Evolutionary conservation across 331 rosid genomes (phyloP).

Genomic region (Rhamnella rubrinervis): DNA sequence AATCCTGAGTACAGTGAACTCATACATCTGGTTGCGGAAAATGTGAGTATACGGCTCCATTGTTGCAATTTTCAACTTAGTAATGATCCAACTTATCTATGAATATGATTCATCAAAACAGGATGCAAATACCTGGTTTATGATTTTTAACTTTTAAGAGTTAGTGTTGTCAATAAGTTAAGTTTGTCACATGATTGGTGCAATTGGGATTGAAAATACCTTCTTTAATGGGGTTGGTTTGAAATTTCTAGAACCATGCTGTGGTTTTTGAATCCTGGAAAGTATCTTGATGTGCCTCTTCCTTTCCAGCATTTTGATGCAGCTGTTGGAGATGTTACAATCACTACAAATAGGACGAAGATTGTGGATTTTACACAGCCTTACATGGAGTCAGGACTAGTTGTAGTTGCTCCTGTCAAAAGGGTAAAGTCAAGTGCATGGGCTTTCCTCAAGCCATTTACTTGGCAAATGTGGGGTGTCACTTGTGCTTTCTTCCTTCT

Average conservation of each 20-base stretch:
- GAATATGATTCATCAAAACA: slow-evolving; percentile 1
- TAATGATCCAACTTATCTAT: background rate
- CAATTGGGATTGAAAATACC: background rate
- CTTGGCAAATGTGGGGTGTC: slow-evolving; percentile 57
- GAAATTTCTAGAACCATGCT: background rate
- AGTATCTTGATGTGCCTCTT: slow-evolving; percentile 15
- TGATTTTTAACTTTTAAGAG: slow-evolving; percentile 8
- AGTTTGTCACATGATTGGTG: background rate
- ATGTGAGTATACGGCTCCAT: slow-evolving; percentile 59
- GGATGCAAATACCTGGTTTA: slow-evolving; percentile 11
- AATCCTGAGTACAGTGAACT: slow-evolving; percentile 52
- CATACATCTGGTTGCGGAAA: slow-evolving; percentile 48
- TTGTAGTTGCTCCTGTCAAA: slow-evolving; percentile 50
- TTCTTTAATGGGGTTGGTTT: background rate
- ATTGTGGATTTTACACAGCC: slow-evolving; percentile 75
- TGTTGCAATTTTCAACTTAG: background rate
- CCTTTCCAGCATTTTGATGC: slow-evolving; percentile 63
- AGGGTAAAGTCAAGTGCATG: slow-evolving; percentile 62
- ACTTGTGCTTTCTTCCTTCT: slow-evolving; percentile 66
- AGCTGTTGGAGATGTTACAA: slow-evolving; percentile 64
- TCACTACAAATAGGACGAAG: slow-evolving; percentile 60
- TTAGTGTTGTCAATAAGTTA: background rate
- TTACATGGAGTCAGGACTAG: slow-evolving; percentile 55
- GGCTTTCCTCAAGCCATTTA: slow-evolving; percentile 64
- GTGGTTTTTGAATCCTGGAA: slow-evolving; percentile 3